phyloP scores from a whole-genome alignment of 345 rosid genomes.

The Gynandropsis gynandra region DNA sequence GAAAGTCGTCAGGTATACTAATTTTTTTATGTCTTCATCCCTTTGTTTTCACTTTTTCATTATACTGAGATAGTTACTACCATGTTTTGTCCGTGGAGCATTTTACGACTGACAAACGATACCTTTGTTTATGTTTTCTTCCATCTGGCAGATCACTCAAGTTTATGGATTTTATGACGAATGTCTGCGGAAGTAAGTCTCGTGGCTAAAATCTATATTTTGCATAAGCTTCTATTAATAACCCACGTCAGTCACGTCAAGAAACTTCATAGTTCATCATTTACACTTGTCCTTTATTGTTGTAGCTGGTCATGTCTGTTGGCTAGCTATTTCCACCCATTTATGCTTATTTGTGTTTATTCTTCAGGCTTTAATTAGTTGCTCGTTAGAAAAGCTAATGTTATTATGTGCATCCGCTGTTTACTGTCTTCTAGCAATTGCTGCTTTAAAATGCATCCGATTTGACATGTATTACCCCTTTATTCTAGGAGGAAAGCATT shows the following conservation, averaged over 20 bases:
- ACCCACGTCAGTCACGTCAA: conserved; percentile 1
- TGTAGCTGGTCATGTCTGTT: conserved; percentile 6
- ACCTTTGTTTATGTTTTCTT: conserved; percentile 17
- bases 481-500: background rate
- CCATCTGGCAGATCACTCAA: conserved; percentile 79
- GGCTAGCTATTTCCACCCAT: background rate
- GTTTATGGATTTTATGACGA: conserved; percentile 99
- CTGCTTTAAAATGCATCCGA: conserved; percentile 4
- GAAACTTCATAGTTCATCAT: background rate
- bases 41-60: background rate
- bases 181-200: conserved; percentile 94
- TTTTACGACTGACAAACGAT: conserved; percentile 14
- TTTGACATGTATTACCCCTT: background rate
- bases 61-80: background rate
- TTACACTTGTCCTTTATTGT: background rate
- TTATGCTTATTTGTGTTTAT: background rate
- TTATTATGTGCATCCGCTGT: conserved; percentile 2
- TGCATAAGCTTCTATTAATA: background rate
- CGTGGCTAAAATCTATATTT: conserved; percentile 6
- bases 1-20: conserved; percentile 78
- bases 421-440: background rate
- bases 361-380: background rate
- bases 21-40: background rate
- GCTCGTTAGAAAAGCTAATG: background rate
- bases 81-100: conserved; percentile 1